Percentiles rank a stretch among this genome's conserved stretches.
phyloP scores from a whole-genome alignment of 2,329 filamentous ascomycete genomes.

The Aspergillus arachidicola region DNA sequence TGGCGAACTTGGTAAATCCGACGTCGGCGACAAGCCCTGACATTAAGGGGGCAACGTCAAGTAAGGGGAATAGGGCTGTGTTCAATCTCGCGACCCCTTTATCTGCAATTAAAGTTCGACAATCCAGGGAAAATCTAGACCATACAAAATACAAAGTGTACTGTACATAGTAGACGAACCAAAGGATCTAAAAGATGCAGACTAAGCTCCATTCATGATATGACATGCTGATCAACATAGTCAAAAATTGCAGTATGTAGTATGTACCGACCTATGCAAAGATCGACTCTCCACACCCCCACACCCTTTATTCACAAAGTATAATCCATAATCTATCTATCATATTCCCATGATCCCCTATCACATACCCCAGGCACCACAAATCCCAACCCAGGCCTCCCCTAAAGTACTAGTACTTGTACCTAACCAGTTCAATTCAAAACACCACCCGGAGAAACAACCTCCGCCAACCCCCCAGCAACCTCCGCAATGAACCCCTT shows the following conservation, averaged over 20 bases:
- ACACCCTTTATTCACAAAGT: neutral
- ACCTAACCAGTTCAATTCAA: neutral
- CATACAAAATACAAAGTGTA: neutral
- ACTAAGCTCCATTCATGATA: neutral
- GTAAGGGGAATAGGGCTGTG: neutral
- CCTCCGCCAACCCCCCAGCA: neutral
- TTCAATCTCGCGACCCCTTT: neutral
- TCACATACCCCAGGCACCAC: neutral
- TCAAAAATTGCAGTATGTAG: neutral
- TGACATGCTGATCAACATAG: slow-evolving; percentile 5
- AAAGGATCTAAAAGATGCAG: neutral
- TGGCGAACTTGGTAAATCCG: no score
- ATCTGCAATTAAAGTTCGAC: neutral
- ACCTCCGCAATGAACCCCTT: slow-evolving; percentile 19
- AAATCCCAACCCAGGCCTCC: neutral
- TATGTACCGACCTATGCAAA: neutral
- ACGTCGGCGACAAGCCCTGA: no score
- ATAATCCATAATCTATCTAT: neutral
- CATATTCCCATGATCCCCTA: neutral
- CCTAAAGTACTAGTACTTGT: no score
- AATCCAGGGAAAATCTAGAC: neutral
- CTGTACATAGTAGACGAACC: neutral
- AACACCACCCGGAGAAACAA: neutral
- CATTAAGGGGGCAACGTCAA: neutral
- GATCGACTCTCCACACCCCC: slow-evolving; percentile 4